A percentile compares a stretch with the other conserved stretches of the same genome.
Conservation (phyloP, 306 rosid species). For the Quercus berberidifolia region DNA sequence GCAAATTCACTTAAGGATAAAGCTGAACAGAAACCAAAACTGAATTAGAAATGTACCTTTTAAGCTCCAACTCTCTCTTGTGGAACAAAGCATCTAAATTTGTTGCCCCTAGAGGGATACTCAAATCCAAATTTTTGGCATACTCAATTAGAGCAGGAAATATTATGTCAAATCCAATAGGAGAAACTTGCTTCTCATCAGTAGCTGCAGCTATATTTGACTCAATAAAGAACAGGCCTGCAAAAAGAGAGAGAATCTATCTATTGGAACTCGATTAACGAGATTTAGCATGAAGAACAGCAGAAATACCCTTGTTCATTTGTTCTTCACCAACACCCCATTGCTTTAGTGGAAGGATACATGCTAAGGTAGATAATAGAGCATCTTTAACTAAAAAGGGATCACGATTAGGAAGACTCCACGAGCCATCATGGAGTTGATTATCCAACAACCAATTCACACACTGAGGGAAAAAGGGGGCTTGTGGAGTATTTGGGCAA, state of each 20-base stretch:
- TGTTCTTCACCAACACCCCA: constrained; percentile 73
- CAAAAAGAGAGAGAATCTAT: constrained; percentile 19
- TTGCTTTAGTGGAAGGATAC: constrained; percentile 64
- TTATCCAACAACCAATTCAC: constrained; percentile 68
- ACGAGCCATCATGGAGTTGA: constrained; percentile 80
- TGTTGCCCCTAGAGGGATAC: constrained; percentile 37
- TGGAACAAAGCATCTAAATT: constrained; percentile 46
- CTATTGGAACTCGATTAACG: constrained; percentile 1
- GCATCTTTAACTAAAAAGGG: constrained; percentile 59
- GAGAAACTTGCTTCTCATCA: constrained; percentile 60
- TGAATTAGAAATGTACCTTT: constrained; percentile 33
- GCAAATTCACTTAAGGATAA: background rate
- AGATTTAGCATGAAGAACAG: background rate
- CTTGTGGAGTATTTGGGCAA: constrained; percentile 40
- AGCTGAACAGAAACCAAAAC: background rate
- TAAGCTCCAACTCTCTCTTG: constrained; percentile 54
- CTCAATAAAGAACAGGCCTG: constrained; percentile 71
- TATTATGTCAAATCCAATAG: constrained; percentile 68
- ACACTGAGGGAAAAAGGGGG: constrained; percentile 77
- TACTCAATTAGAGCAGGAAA: constrained; percentile 62
- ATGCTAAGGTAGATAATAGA: constrained; percentile 73
- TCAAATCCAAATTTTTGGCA: constrained; percentile 54
- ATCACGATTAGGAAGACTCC: constrained; percentile 56
- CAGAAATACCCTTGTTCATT: constrained; percentile 50
- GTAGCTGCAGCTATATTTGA: constrained; percentile 57